These are phyloP conservation scores for Colletotrichum camelliae DNA, from an alignment of 2,329 filamentous ascomycete genomes.

Conservation along the genomic window DNA sequence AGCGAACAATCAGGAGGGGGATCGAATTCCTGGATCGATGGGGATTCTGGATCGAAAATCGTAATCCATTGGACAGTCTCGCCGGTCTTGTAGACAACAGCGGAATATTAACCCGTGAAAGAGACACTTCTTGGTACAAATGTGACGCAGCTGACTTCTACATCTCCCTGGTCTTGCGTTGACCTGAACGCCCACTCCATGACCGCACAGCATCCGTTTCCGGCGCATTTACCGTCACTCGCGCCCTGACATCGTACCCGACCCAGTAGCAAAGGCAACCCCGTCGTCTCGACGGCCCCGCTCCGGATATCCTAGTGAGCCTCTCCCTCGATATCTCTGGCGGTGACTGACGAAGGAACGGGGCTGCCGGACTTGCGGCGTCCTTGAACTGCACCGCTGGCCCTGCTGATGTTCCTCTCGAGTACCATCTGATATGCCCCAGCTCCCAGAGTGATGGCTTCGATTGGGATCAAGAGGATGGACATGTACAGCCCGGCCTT, in stretches of 20 bases:
- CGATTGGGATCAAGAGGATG: constrained; percentile 61
- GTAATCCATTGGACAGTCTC: background rate
- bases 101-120: background rate
- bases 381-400: constrained; percentile 22
- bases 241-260: background rate
- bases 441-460: constrained; percentile 53
- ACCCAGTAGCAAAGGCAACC: background rate
- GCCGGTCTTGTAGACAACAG: background rate
- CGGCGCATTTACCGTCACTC: background rate
- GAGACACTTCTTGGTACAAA: background rate
- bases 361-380: constrained; percentile 40
- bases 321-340: constrained; percentile 3
- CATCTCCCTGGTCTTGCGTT: background rate
- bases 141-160: background rate
- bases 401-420: constrained; percentile 47
- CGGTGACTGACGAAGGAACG: constrained; percentile 15
- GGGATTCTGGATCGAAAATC: background rate
- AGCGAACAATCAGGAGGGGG: background rate
- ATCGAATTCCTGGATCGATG: background rate
- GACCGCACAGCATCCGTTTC: background rate
- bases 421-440: constrained; percentile 50
- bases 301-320: background rate
- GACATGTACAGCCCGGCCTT: constrained; percentile 58
- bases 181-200: background rate
- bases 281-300: background rate